phyloP scores from a whole-genome alignment of 352 stramenopile species.

The Hyaloperonospora brassicae region DNA sequence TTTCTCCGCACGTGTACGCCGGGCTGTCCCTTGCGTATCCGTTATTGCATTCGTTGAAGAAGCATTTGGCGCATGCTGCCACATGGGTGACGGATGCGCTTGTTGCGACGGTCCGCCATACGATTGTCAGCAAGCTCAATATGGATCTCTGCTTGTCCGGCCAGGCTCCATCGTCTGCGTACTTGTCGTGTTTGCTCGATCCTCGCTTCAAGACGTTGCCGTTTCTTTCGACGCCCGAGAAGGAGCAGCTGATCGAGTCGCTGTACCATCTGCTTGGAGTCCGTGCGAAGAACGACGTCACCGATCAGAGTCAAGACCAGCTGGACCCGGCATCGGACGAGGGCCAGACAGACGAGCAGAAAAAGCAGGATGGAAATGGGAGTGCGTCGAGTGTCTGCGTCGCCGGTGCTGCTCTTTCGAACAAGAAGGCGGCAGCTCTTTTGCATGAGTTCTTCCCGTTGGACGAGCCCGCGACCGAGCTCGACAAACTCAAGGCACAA shows the following conservation, averaged over 20 bases:
- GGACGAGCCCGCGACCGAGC: slow-evolving; percentile 41
- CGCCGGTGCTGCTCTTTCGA: slow-evolving; percentile 5
- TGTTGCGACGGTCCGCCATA: slow-evolving; percentile 49
- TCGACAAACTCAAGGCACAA: slow-evolving; percentile 54
- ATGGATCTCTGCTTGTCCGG: slow-evolving; percentile 48
- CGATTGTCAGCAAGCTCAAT: slow-evolving; percentile 42
- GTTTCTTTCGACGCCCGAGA: slow-evolving; percentile 49
- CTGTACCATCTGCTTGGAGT: slow-evolving; percentile 44
- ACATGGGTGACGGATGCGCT: slow-evolving; percentile 57
- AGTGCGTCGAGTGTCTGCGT: slow-evolving; percentile 14
- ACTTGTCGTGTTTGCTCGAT: slow-evolving; percentile 61
- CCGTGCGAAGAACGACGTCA: slow-evolving; percentile 28
- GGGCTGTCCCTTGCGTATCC: slow-evolving; percentile 63
- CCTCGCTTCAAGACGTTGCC: slow-evolving; percentile 67
- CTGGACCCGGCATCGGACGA: slow-evolving; percentile 5
- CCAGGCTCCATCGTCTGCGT: slow-evolving; percentile 42
- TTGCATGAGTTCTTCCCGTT: slow-evolving; percentile 60
- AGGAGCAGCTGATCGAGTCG: slow-evolving; percentile 43
- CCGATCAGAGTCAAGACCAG: slow-evolving; percentile 14
- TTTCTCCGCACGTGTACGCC: slow-evolving; percentile 57
- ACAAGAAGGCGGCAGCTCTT: slow-evolving; percentile 27
- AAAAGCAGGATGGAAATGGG: slow-evolving; percentile 13
- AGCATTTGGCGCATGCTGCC: slow-evolving; percentile 54
- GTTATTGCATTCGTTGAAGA: slow-evolving; percentile 60
- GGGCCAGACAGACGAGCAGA: slow-evolving; percentile 20